Conservation (phyloP, 2,329 filamentous ascomycete genomes). For the Metarhizium brunneum region DNA sequence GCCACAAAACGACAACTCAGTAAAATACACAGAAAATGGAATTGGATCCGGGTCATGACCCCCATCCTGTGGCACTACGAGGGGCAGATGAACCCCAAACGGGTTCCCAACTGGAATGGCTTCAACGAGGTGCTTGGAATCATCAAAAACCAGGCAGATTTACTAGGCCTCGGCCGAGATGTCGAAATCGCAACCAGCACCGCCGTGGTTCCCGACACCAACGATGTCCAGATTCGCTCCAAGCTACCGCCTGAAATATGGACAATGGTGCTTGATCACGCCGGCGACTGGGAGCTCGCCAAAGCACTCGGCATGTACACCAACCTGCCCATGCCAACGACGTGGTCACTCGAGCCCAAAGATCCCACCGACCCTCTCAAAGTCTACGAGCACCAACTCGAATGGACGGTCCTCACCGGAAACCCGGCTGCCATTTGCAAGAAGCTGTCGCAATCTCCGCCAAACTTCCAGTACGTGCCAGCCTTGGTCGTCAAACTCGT, state of each 20-base stretch:
- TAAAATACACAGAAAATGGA: conserved; percentile 77
- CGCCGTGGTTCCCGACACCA: conserved; percentile 21
- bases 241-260: conserved; percentile 77
- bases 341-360: conserved; percentile 57
- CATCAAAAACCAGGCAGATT: conserved; percentile 67
- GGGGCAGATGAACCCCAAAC: conserved; percentile 36
- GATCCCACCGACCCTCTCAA: conserved; percentile 55
- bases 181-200: conserved; percentile 45
- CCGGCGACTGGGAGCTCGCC: conserved; percentile 86
- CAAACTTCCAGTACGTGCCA: conserved; percentile 62
- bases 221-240: conserved; percentile 24
- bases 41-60: conserved; percentile 73
- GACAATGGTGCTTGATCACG: conserved; percentile 76
- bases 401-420: conserved; percentile 74
- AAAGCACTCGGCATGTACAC: conserved; percentile 74
- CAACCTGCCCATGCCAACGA: conserved; percentile 58
- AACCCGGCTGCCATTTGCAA: conserved; percentile 62
- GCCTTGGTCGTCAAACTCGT: conserved; percentile 78
- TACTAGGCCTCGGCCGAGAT: conserved; percentile 65
- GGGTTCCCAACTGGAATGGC: conserved; percentile 50
- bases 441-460: conserved; percentile 61
- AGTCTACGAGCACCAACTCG: conserved; percentile 67
- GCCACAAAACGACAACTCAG: conserved; percentile 80
- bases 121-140: conserved; percentile 65
- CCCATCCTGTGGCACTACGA: conserved; percentile 79